phyloP scores from a whole-genome alignment of 441 rosid genomes.

The Bruguiera hainesii region DNA sequence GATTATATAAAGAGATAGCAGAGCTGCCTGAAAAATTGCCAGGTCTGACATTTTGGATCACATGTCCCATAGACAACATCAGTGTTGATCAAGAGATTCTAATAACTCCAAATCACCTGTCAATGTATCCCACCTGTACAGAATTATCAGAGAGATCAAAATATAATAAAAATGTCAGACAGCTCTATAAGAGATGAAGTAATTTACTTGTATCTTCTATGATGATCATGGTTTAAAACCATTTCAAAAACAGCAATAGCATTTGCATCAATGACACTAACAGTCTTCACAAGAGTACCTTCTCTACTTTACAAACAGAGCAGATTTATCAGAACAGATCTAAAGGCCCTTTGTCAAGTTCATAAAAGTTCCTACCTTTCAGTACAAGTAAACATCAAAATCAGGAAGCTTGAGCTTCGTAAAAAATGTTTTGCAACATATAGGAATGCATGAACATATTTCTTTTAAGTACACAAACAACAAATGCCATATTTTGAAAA shows the following conservation, averaged over 20 bases:
- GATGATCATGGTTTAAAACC: slow-evolving; percentile 66
- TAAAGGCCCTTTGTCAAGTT: slow-evolving; percentile 13
- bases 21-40: slow-evolving; percentile 43
- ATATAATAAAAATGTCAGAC: slow-evolving; percentile 14
- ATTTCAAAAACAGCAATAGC: slow-evolving; percentile 92
- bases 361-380: slow-evolving; percentile 8
- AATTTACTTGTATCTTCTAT: slow-evolving; percentile 88
- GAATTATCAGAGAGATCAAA: slow-evolving; percentile 30
- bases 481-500: neutral
- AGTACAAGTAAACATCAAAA: neutral
- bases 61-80: slow-evolving; percentile 83
- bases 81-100: slow-evolving; percentile 87
- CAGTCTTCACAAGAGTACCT: slow-evolving; percentile 90
- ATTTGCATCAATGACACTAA: slow-evolving; percentile 80
- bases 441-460: neutral
- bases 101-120: slow-evolving; percentile 85
- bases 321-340: slow-evolving; percentile 17
- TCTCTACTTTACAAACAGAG: slow-evolving; percentile 54
- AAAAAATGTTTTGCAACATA: neutral
- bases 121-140: slow-evolving; percentile 94
- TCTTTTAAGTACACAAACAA: neutral
- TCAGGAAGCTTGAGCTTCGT: neutral
- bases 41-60: slow-evolving; percentile 77
- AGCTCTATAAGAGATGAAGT: slow-evolving; percentile 19
- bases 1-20: neutral